Evolutionary conservation across 768 basidiomycete genomes (phyloP), one percentile per base, ranked within the genome.

Genomic region (Scleroderma citrinum): DNA sequence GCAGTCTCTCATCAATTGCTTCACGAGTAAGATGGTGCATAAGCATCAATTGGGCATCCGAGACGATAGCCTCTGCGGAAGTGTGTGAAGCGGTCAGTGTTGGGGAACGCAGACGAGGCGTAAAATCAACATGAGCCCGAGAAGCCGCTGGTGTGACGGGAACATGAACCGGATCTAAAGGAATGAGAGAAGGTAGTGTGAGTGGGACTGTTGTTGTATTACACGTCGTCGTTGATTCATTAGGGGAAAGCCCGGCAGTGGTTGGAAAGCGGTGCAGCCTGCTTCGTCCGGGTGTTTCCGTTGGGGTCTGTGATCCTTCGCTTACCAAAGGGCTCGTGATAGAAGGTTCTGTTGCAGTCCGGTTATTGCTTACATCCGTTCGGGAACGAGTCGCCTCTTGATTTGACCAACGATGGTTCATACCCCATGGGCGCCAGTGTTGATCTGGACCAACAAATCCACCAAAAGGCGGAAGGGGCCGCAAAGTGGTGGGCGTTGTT

Each of bases 1-100:
- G 75, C 52, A 97, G 66, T 47, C 91, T 78, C 58, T 92, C 90
- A 55, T 93, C 89, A 43, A 96, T 86, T 6, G 86, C 85, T 55
- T 88, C 86, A 47, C 87, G 73, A 23, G 88, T 90, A 34, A 84
- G 61, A 23, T 58, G 69, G 54, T 92, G 87, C 66, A 92, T 68
- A 17, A 73, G 66, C 16, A 75, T 69, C 12, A 92, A 71, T 57
- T 91, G 86, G 35, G 78, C 77, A 14, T 81, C 79, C 5, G 59
- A 52, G 12, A 54, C 21, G 32, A 14, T n/a, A 26, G 11, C 41
- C 26, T 46, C 36, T 19, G 5, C 10, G 75, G 80, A 48, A 81
- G 30, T 68, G 69, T 10, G 73, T 63, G 19, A 81, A 7, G 19
- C 44, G 34, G 37, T 19, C 24, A 24, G 47, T 14, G 20, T 34